These are phyloP conservation scores for Salix caprea DNA, from an alignment of 345 rosid species.

Conservation along the genomic window DNA sequence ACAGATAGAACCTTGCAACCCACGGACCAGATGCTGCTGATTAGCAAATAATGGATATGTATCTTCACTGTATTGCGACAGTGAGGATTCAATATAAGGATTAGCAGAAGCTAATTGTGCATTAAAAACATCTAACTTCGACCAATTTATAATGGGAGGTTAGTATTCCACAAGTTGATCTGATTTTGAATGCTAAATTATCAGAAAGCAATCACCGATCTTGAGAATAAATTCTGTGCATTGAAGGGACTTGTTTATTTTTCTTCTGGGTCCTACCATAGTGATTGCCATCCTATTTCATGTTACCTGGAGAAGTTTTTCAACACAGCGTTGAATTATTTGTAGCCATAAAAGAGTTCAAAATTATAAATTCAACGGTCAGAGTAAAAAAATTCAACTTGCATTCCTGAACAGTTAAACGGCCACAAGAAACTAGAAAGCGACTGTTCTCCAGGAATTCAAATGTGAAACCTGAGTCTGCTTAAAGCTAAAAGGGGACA, in stretches of 20 bases:
- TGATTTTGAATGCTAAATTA: background rate
- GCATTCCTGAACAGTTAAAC: background rate
- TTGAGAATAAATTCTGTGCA: background rate
- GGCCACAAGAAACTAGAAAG: background rate
- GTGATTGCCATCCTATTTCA: background rate
- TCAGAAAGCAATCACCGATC: background rate
- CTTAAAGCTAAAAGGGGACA: background rate
- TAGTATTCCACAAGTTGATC: background rate
- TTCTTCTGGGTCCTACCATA: background rate
- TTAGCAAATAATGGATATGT: background rate
- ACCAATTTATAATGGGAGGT: background rate
- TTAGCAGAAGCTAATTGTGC: background rate
- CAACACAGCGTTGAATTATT: background rate
- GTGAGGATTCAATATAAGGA: background rate
- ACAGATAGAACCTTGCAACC: background rate
- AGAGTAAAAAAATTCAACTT: background rate
- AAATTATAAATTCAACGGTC: background rate
- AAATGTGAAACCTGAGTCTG: background rate
- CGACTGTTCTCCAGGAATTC: background rate
- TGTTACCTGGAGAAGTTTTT: conserved; percentile 1
- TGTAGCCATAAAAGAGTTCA: background rate
- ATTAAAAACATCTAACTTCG: background rate
- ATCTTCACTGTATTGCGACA: background rate
- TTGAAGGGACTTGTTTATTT: background rate
- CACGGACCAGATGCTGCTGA: background rate